Evolutionary conservation across 768 basidiomycete species (phyloP), one percentile per base, ranked within the genome.

Genomic region (Epithele typhae): DNA sequence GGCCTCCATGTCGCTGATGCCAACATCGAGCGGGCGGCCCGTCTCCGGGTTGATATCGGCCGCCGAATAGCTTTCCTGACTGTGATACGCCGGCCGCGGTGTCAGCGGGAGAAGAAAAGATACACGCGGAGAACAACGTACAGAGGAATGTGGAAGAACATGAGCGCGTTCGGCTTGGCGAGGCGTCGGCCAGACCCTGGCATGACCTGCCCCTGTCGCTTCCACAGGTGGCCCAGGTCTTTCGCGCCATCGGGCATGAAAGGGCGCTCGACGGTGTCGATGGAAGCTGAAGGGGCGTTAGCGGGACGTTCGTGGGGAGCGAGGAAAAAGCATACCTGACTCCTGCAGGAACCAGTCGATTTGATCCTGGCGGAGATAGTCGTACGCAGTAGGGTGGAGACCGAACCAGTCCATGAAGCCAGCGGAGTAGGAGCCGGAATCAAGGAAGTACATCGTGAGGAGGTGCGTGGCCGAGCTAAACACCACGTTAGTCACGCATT

Each of bases 111-210:
- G n/a, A n/a, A n/a, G n/a, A n/a, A 15, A 11, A 10, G 2, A 30
- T 25, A 23, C 10, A 22, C 24, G 21, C 38, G 18, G 15, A 40
- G 23, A 21, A 40, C 3, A n/a, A 71, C 84, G 18, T 60, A 90
- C 85, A 97, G 60, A 42, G 95, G 95, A 38, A 99, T 98, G 56
- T 98, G 95, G 82, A 96, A 97, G 69, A 95, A 96, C 87, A 92
- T 89, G 55, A 98, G 64, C 0, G 92, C 95, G 58, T 97, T 97
- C 1, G 95, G 95, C 64, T 96, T 98, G 4, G 88, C 90, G 3
- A 93, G 72, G 45, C 71, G 73, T n/a, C n/a, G n/a, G 57, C 68
- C 66, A 19, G 66, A 64, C 40, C 71, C 61, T 0, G 87, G 82
- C 0, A 76, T 70, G 39, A 83, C 59, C 63, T 86, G 86, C 30